phyloP scores from a whole-genome alignment of 257 asterid genomes.

The Nicotiana sylvestris region DNA sequence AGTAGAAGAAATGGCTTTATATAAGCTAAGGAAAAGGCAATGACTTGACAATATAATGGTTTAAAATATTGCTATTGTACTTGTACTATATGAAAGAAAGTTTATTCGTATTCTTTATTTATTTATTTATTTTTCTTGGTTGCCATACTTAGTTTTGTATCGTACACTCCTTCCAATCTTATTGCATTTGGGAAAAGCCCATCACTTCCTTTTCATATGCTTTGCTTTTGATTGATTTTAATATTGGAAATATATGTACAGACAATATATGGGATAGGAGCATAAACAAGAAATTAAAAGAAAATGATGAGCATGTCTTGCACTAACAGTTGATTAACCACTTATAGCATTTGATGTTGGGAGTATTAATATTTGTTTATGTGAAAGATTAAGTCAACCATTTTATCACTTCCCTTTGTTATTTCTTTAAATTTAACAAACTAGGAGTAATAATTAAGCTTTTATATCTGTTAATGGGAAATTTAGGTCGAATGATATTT shows the following conservation, averaged over 20 bases:
- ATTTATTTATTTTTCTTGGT: not conserved
- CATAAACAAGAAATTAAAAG: not conserved
- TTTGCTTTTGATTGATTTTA: not conserved
- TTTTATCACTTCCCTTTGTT: not conserved
- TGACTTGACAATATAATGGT: slow-evolving; percentile 12
- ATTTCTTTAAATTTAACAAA: not conserved
- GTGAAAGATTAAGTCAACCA: not conserved
- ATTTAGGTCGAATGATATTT: not conserved
- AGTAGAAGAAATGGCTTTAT: slow-evolving; percentile 25
- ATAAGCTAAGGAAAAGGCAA: slow-evolving; percentile 33
- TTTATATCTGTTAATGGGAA: not conserved
- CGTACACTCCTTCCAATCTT: slow-evolving; percentile 22
- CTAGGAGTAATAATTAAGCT: not conserved
- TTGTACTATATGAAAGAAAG: not conserved
- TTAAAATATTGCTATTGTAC: slow-evolving; percentile 15
- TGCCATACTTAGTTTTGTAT: slow-evolving; percentile 17
- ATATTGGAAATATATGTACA: not conserved
- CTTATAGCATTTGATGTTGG: not conserved
- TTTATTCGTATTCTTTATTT: slow-evolving; percentile 10
- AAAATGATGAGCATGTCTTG: not conserved
- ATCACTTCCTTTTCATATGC: slow-evolving; percentile 25
- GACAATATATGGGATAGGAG: not conserved
- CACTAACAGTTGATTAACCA: not conserved
- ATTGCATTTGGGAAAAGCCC: slow-evolving; percentile 11
- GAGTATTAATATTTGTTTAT: not conserved